A percentile compares a stretch with the other conserved stretches of the same genome.
phyloP scores from a whole-genome alignment of 2,329 filamentous ascomycete genomes.

The Huntiella abstrusa region DNA sequence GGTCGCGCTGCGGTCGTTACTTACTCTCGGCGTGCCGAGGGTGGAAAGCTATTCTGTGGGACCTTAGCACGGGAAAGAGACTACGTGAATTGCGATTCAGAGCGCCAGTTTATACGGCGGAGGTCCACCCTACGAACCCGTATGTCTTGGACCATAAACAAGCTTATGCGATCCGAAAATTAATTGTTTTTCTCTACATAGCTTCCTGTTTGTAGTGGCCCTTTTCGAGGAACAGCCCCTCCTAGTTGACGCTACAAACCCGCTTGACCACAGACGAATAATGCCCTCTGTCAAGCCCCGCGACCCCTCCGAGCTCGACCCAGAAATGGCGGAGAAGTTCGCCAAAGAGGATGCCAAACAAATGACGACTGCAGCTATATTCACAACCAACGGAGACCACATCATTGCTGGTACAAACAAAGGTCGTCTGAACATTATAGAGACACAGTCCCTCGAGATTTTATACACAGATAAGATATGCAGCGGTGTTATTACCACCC shows the following conservation, averaged over 20 bases:
- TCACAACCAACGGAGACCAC: conserved; percentile 68
- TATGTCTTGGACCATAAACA: conserved; percentile 22
- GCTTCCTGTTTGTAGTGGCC: conserved; percentile 71
- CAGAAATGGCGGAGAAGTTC: conserved; percentile 59
- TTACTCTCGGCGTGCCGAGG: conserved; percentile 85
- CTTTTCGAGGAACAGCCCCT: conserved; percentile 86
- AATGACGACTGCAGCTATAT: conserved; percentile 82
- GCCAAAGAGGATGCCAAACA: conserved; percentile 85
- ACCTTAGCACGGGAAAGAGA: conserved; percentile 50
- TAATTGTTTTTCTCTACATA: conserved; percentile 18
- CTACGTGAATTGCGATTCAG: conserved; percentile 78
- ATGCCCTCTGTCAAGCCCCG: conserved; percentile 71
- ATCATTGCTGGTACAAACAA: conserved; percentile 88
- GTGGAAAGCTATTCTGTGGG: conserved; percentile 94
- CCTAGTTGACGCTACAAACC: conserved; percentile 59
- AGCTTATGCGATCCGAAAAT: conserved; percentile 9
- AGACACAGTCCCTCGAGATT: conserved; percentile 58
- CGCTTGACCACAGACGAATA: conserved; percentile 52
- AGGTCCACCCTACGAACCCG: conserved; percentile 83
- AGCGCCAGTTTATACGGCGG: conserved; percentile 86
- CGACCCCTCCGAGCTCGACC: conserved; percentile 48
- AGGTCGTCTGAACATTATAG: conserved; percentile 90
- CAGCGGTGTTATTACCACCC: conserved; percentile 68
- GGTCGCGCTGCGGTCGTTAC: conserved; percentile 83
- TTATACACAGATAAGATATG: conserved; percentile 84